Base-by-base conservation (phyloP, 2,329 filamentous ascomycete species). In the Alternaria brassicae region DNA sequence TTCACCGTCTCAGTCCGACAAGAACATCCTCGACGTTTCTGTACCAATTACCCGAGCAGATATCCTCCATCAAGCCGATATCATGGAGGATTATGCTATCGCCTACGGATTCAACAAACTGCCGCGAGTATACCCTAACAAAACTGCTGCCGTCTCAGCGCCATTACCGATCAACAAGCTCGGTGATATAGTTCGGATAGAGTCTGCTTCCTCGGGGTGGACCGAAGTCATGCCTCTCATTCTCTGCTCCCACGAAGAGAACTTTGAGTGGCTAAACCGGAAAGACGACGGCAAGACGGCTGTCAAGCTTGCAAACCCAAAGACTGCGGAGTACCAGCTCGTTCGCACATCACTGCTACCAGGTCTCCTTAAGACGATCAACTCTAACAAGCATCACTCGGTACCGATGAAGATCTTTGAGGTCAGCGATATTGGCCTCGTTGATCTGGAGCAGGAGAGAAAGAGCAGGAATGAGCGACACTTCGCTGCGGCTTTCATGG, bases 1-100 rank as follows among this genome's bases (percentile, higher is more conserved):
- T 28, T 86, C 85, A 58, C 93, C 92, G 3, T 95, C 92, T 0
- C 80, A 84, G 54, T 85, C 90, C 61, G 79, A 86, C 54, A 89
- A 91, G 74, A 78, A 77, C 49, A 81, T 95, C 49, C 83, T 96
- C 60, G 90, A 96, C 72, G 89, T 98, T 27, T 85, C 89, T 34
- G 87, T 98, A 23, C 95, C 95, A 8, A 88, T 93, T 30, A 98
- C 93, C 45, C 88, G 95, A 63, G 94, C 95, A 47, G 95, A 99
- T 78, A 90, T 99, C 40, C 88, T 99, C 30, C 95, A 99, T 79
- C 91, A 97, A 75, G 96, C 93, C 71, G 95, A 99, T 77, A 91
- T 99, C 68, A 99, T 99, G 94, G 95, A 99, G 81, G 96, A 99
- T 76, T 89, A 96, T 19, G 95, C 93, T 39, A 95, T 99, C 66